Evolutionary conservation across 805 yeast genomes (phyloP), one percentile per base, ranked within the genome.

Genomic region (Candida glaebosa): DNA sequence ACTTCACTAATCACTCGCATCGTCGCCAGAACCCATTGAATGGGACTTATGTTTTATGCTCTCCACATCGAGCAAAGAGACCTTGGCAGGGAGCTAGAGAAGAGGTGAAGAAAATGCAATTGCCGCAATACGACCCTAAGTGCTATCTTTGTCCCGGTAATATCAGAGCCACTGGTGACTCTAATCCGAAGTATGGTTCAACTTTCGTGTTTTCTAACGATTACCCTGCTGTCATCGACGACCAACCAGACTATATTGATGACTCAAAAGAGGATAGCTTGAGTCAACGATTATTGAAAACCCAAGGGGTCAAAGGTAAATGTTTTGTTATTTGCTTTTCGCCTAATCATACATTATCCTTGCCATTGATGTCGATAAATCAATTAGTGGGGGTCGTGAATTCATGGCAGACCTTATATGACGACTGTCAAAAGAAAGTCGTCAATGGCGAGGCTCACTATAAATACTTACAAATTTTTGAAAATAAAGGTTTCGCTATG

Each of bases 71-170:
- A 43, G 78, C 88, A 22, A 81, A 82, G 58, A 70, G 91, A 49
- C 90, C 91, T 16, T 84, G 90, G 90, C 84, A 79, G 57, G 90
- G 90, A 28, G 86, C 81, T 46, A 71, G 79, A 48, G 90, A 84
- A 56, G 67, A 66, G 26, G 58, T 70, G 12, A 52, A 57, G 40
- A 66, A 58, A 34, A 67, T 63, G 12, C 51, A 57, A 20, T 65
- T 72, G 46, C 84, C 86, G 3, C 63, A 50, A 25, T 82, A 76
- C 54, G 90, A 84, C 51, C 75, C 75, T 16, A 74, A 73, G 47
- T 84, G 91, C 62, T 84, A 78, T 59, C 64, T 84, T 47, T 84
- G 90, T 60, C 89, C 90, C 1, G 80, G 87, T 3, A 84, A 84
- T 57, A 59, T 63, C 9, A 71, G 91, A 36, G 83, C 85, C 18